phyloP scores from a whole-genome alignment of 345 rosid genomes.

The Balakata baccata region DNA sequence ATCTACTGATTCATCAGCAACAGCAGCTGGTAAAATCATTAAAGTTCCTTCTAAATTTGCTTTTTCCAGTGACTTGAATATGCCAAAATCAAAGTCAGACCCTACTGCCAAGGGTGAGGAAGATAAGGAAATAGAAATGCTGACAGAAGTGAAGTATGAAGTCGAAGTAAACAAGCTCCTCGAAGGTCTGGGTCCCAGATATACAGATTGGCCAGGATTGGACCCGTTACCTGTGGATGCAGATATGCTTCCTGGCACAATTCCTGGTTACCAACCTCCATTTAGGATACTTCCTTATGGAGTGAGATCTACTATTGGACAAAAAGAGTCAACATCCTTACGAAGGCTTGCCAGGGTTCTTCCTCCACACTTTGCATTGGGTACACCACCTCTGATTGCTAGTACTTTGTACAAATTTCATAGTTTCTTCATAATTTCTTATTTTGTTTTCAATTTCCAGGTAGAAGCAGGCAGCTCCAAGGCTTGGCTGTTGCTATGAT shows the following conservation, averaged over 20 bases:
- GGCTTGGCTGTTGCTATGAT: slow-evolving; percentile 86
- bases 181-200: slow-evolving; percentile 83
- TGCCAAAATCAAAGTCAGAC: slow-evolving; percentile 30
- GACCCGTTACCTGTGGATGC: slow-evolving; percentile 90
- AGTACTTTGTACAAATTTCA: background rate
- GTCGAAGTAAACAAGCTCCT: slow-evolving; percentile 73
- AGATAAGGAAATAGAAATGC: slow-evolving; percentile 29
- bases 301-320: slow-evolving; percentile 61
- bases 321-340: slow-evolving; percentile 67
- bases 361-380: slow-evolving; percentile 95
- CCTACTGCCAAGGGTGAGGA: slow-evolving; percentile 17
- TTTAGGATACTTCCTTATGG: slow-evolving; percentile 89
- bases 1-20: slow-evolving; percentile 27
- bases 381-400: slow-evolving; percentile 34
- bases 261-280: slow-evolving; percentile 83
- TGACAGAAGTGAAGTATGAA: slow-evolving; percentile 57
- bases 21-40: slow-evolving; percentile 25
- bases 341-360: slow-evolving; percentile 77
- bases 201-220: slow-evolving; percentile 78
- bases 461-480: slow-evolving; percentile 87
- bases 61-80: slow-evolving; percentile 26
- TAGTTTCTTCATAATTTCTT: slow-evolving; percentile 12
- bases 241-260: slow-evolving; percentile 78
- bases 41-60: slow-evolving; percentile 19
- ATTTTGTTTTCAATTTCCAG: slow-evolving; percentile 39